These are phyloP conservation scores for Jatropha podagrica DNA, from an alignment of 441 rosid species.

Conservation along the genomic window DNA sequence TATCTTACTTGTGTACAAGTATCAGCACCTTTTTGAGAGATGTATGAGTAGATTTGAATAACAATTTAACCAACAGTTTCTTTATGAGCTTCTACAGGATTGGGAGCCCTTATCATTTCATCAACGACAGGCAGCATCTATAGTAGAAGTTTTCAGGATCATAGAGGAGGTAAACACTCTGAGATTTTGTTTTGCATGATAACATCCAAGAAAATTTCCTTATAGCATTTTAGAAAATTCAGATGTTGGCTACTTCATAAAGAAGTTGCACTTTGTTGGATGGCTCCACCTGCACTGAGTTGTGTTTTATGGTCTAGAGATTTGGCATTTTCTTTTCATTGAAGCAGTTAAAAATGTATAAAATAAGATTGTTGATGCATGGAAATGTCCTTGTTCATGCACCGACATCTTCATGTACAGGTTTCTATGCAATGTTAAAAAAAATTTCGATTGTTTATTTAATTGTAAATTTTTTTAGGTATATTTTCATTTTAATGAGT, in stretches of 20 bases:
- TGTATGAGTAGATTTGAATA: constrained; percentile 21
- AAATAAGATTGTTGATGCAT: background rate
- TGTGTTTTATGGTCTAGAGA: constrained; percentile 3
- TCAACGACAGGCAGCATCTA: constrained; percentile 85
- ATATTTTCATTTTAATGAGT: background rate
- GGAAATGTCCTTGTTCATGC: background rate
- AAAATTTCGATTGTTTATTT: background rate
- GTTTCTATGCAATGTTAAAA: background rate
- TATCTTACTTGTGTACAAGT: background rate
- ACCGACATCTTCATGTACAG: background rate
- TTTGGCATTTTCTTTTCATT: constrained; percentile 4
- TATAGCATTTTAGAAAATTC: constrained; percentile 9
- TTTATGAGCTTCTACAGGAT: constrained; percentile 55
- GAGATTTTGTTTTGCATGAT: constrained; percentile 3
- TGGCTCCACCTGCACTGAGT: background rate
- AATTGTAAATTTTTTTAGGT: background rate
- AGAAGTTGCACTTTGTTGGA: constrained; percentile 21
- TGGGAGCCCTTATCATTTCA: constrained; percentile 98
- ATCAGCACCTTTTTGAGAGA: background rate
- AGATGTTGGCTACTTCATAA: constrained; percentile 10
- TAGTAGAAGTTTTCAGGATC: constrained; percentile 95
- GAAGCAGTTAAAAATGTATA: background rate
- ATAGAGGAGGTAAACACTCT: constrained; percentile 77
- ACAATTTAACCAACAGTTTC: constrained; percentile 1
- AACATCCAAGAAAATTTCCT: constrained; percentile 4